A percentile compares a stretch with the other conserved stretches of the same genome.
Evolutionary conservation across 2,329 filamentous ascomycete genomes (phyloP).

Genomic region (Talaromyces amestolkiae): DNA sequence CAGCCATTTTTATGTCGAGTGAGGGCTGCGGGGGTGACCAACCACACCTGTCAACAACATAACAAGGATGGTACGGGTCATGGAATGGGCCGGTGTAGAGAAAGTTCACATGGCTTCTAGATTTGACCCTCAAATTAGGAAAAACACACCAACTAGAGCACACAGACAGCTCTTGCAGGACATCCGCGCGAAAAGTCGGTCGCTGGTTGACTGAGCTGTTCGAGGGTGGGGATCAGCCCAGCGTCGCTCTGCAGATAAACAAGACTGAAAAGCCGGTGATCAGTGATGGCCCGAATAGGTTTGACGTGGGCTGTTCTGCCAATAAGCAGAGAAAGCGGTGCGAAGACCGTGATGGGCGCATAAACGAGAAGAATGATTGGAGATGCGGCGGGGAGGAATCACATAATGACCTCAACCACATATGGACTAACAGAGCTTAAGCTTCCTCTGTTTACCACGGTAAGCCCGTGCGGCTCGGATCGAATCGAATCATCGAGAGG

Average conservation of each 20-base stretch:
- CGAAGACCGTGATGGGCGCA: constrained; percentile 14
- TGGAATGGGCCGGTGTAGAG: background rate
- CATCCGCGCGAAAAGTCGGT: constrained; percentile 15
- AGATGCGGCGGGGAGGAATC: background rate
- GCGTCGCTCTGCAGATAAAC: constrained; percentile 15
- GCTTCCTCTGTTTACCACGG: background rate
- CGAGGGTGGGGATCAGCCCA: background rate
- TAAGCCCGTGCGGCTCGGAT: constrained; percentile 11
- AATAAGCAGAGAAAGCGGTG: background rate
- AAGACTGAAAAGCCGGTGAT: constrained; percentile 5
- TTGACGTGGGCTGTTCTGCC: background rate
- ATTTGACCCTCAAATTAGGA: background rate
- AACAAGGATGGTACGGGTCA: background rate
- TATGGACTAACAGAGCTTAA: background rate
- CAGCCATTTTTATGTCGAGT: constrained; percentile 18
- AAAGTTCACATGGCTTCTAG: constrained; percentile 14
- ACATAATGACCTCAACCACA: constrained; percentile 3
- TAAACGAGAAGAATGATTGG: constrained; percentile 14
- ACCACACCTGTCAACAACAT: constrained; percentile 10
- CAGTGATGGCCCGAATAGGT: background rate
- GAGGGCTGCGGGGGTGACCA: constrained; percentile 18
- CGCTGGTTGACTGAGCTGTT: constrained; percentile 16
- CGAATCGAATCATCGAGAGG: background rate
- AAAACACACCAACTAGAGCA: constrained; percentile 4
- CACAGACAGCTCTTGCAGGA: constrained; percentile 10